Base-by-base conservation (phyloP, 371 early-diverging fungal species). In the Mortierella sp. region DNA sequence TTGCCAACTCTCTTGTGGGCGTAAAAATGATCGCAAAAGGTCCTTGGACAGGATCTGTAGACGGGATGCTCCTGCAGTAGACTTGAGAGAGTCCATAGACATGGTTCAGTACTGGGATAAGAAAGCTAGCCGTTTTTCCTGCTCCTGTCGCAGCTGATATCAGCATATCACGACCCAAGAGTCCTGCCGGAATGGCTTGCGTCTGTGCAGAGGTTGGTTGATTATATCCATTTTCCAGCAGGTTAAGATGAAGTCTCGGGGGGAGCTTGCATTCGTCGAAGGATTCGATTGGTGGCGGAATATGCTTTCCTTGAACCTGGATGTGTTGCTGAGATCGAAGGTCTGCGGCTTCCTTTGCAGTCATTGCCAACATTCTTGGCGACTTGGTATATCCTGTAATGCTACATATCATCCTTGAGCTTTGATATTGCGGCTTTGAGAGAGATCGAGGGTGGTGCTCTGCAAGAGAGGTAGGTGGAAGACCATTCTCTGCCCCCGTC, bases 121-220 rank as follows among this genome's bases (percentile, higher is more conserved):
- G 64, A 50, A 83, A 89, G 2, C 84, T 83, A 0, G 76, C 85
- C 1, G 91, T 89, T 64, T 91, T 91, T 14, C 91, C 91, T 18
- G 88, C 80, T n/a, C 90, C 86, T 1, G 92, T 91, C 4, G 91
- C 92, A 16, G 93, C 91, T 43, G 87, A 84, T 37, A 87, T 90
- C 52, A 90, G 75, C 25, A 92, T 75, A 62, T 94, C 94, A n/a
- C 91, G 83, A 16, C 91, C 89, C 14, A 84, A 85, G 7, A 94
- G 73, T 6, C 86, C 86, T 18, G 88, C 81, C 1, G 94, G 91
- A 15, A 93, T 81, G 1, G 87, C 88, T 66, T 91, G 91, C 81
- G 91, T 86, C 62, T 94, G 94, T 29, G 89, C 82, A 28, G 84
- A 73, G 1, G 86, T 86, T 11, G 91, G 89, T 60, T 73, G 74